phyloP scores from a whole-genome alignment of 768 basidiomycete species.

The Megacollybia marginata region DNA sequence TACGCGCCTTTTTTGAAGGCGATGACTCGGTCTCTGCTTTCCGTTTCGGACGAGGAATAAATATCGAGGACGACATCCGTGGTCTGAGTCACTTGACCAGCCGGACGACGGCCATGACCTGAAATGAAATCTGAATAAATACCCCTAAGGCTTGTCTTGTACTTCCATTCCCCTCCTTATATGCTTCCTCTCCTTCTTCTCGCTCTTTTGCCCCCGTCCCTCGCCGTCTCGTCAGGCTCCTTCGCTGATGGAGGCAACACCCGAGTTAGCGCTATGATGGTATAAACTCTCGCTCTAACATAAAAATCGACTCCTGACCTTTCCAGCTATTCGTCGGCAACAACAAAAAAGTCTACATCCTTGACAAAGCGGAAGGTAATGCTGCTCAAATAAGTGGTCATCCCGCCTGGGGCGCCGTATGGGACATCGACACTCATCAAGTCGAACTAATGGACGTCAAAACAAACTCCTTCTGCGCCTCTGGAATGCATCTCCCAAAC shows the following conservation, averaged over 20 bases:
- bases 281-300: no score
- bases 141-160: no score
- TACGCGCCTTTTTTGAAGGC: no score
- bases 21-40: no score
- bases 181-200: slow-evolving; percentile 15
- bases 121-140: no score
- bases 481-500: slow-evolving; percentile 76
- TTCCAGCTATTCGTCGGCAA: slow-evolving; percentile 74
- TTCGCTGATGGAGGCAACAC: slow-evolving; percentile 29
- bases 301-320: no score
- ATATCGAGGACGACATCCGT: no score
- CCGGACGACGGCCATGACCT: no score
- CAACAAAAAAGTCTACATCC: slow-evolving; percentile 73
- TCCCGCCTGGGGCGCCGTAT: slow-evolving; percentile 69
- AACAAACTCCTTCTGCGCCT: slow-evolving; percentile 79
- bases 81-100: no score
- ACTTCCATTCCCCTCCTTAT: no score
- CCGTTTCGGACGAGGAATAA: no score
- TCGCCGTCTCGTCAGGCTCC: slow-evolving; percentile 23
- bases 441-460: slow-evolving; percentile 61
- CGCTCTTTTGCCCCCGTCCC: slow-evolving; percentile 11
- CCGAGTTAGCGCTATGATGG: slow-evolving; percentile 33
- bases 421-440: slow-evolving; percentile 57
- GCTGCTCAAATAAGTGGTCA: slow-evolving; percentile 56
- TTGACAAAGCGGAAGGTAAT: slow-evolving; percentile 87